phyloP scores from a whole-genome alignment of 2,329 filamentous ascomycete species.

The Alternaria novae-zelandiae region DNA sequence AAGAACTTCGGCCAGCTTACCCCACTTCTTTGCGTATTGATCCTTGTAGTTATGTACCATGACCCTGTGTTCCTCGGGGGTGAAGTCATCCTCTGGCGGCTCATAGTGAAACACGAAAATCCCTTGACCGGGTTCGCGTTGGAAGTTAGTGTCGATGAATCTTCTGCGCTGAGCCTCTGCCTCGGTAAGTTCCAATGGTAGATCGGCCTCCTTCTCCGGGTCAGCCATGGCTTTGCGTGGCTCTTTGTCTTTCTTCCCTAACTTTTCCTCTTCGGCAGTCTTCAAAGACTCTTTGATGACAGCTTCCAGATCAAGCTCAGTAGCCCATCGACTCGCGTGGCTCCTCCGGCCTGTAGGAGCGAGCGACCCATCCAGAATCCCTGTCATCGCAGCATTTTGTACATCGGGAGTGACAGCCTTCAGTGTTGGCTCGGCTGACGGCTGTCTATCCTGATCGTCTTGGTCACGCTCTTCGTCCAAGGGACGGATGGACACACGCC shows the following conservation, averaged over 20 bases:
- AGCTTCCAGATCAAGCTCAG: constrained; percentile 75
- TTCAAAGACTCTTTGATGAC: constrained; percentile 74
- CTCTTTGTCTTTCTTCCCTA: constrained; percentile 67
- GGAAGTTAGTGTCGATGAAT: constrained; percentile 71
- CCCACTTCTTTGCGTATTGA: constrained; percentile 78
- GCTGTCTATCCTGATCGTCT: constrained; percentile 45
- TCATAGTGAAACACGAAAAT: constrained; percentile 75
- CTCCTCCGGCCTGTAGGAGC: constrained; percentile 39
- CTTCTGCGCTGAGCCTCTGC: constrained; percentile 65
- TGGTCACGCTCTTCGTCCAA: constrained; percentile 52
- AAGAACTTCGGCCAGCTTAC: constrained; percentile 73
- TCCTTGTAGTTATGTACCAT: constrained; percentile 80
- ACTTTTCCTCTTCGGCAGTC: constrained; percentile 70
- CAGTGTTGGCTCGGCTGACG: constrained; percentile 43
- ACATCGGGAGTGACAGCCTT: constrained; percentile 57
- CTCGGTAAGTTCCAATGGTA: constrained; percentile 72
- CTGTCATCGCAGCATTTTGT: constrained; percentile 34
- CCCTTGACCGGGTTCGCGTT: constrained; percentile 68
- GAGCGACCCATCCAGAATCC: constrained; percentile 36
- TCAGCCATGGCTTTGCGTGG: constrained; percentile 73
- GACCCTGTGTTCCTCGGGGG: constrained; percentile 69
- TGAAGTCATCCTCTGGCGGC: constrained; percentile 77
- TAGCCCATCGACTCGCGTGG: constrained; percentile 50
- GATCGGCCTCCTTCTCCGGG: constrained; percentile 76
- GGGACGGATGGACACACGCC: constrained; percentile 50